phyloP scores from a whole-genome alignment of 306 rosid genomes.

The Mucuna pruriens region DNA sequence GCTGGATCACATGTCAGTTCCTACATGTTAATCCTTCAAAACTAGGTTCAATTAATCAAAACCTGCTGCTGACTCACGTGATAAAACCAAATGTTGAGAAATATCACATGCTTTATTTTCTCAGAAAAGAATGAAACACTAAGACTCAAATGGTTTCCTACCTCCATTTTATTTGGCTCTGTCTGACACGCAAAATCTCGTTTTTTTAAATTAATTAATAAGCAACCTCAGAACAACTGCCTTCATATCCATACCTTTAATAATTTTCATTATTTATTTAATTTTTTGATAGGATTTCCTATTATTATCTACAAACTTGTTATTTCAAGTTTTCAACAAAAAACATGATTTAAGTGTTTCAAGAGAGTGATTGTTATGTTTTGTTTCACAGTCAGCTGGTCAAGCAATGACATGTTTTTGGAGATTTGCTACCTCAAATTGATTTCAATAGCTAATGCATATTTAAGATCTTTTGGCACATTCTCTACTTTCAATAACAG shows the following conservation, averaged over 20 bases:
- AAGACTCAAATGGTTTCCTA: neutral
- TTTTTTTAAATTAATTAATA: neutral
- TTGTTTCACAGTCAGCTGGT: constrained; percentile 28
- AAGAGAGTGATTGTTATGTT: constrained; percentile 3
- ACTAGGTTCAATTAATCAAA: neutral
- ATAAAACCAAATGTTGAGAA: constrained; percentile 7
- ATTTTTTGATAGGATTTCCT: neutral
- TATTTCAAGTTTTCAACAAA: neutral
- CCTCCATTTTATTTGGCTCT: constrained; percentile 1
- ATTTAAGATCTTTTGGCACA: constrained; percentile 7
- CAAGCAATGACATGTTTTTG: neutral
- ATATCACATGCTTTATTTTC: neutral
- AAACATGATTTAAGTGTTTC: constrained; percentile 18
- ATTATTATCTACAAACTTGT: constrained; percentile 1
- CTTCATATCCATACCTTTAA: neutral
- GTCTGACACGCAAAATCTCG: constrained; percentile 1
- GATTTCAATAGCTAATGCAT: constrained; percentile 22
- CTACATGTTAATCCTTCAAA: constrained; percentile 2
- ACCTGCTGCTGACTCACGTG: neutral
- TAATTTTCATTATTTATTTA: neutral
- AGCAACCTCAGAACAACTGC: constrained; percentile 3
- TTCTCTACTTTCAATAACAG: constrained; percentile 19
- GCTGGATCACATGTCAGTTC: neutral
- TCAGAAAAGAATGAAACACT: neutral
- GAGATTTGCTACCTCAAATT: neutral